These are phyloP conservation scores for Petunia axillaris DNA, from an alignment of 257 asterid species.

Conservation along the genomic window DNA sequence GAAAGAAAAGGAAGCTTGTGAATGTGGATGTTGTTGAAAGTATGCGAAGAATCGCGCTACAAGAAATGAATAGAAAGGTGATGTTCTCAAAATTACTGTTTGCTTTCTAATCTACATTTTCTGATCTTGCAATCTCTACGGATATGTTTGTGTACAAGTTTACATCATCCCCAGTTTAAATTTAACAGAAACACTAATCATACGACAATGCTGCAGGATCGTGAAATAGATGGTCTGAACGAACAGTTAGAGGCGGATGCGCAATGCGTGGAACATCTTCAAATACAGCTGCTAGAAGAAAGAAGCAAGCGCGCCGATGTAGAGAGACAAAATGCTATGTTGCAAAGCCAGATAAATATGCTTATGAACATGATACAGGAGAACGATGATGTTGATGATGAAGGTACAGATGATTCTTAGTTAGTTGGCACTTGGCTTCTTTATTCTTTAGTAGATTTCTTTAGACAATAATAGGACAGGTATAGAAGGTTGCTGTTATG, in stretches of 20 bases:
- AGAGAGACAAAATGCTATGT: constrained; percentile 77
- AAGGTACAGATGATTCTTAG: constrained; percentile 48
- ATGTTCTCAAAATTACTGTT: neutral
- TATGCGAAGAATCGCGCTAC: constrained; percentile 93
- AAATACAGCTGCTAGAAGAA: constrained; percentile 87
- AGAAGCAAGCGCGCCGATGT: constrained; percentile 86
- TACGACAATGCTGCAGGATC: constrained; percentile 60
- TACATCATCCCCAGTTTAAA: neutral
- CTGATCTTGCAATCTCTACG: neutral
- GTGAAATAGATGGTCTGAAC: constrained; percentile 88
- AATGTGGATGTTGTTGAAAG: constrained; percentile 97
- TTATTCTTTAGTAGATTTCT: neutral
- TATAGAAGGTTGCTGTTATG: constrained; percentile 12
- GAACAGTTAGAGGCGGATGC: constrained; percentile 94
- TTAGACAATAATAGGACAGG: constrained; percentile 25
- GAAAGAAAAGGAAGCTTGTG: constrained; percentile 93
- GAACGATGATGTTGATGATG: constrained; percentile 61
- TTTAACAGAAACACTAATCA: neutral
- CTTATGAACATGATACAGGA: constrained; percentile 96
- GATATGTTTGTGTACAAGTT: neutral
- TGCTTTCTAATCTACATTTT: neutral
- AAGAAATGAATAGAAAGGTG: constrained; percentile 97
- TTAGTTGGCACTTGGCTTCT: constrained; percentile 23
- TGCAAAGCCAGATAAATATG: constrained; percentile 77
- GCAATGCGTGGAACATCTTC: constrained; percentile 83